Base-by-base conservation (phyloP, 371 early-diverging fungal species). In the Chytridium lagenaria region DNA sequence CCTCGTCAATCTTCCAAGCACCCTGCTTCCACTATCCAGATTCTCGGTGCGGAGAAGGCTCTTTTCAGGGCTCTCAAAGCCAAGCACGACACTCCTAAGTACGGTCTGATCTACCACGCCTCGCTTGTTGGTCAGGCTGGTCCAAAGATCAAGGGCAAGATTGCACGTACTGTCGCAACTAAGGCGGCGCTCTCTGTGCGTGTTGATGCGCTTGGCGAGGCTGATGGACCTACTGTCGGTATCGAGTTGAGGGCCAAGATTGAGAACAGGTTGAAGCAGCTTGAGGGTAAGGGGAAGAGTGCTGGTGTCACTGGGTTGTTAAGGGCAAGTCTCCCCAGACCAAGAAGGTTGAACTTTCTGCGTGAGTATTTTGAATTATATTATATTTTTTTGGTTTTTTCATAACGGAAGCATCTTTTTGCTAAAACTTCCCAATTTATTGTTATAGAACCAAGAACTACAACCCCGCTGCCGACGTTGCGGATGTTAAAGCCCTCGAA, bases 11-110 rank as follows among this genome's bases (percentile, higher is more conserved):
- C 90, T 98, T 49, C 89, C 95, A 98, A 98, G 86, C 94, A 92
- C 76, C 98, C 99, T 51, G 95, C 98, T 34, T 95, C 95, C 38
- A 99, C 99, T 38, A 90, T 99, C 52, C 99, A 99, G 88, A 95
- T 99, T 73, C 87, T 99, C 39, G 99, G 99, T 77, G 99, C 99
- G 72, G 99, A 99, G 82, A 98, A 98, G 89, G 97, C 98, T 34
- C 91, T 97, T 55, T 97, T 96, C 92, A 87, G 97, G 73, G 97
- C 99, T n/a, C 87, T 99, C 77, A 99, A 99, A 90, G 93, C 93
- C 67, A 95, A 93, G 81, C 95, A 95, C 71, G 95, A 95, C 83
- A 99, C 99, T 1, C 99, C 99, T 75, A 99, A 99, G 83, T 98
- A 98, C 78, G 99, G 99, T 79, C 88, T 98, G 55, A 92, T 99